A percentile compares a stretch with the other conserved stretches of the same genome.
Conservation (phyloP, 768 basidiomycete genomes). For the Piloderma croceum region DNA sequence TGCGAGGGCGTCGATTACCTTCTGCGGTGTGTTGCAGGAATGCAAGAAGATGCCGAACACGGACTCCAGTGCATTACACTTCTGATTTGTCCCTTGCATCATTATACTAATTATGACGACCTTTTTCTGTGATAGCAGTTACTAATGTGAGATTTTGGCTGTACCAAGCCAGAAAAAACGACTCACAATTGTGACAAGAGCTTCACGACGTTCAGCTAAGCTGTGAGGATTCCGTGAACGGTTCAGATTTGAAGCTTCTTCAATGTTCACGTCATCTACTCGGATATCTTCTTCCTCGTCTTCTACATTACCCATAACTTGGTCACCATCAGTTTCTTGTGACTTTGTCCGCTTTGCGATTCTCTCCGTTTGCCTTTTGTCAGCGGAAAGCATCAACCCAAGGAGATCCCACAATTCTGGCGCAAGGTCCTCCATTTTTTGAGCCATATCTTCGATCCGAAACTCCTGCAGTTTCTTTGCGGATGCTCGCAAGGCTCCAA, state of each 20-base stretch:
- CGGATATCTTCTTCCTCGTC: not conserved
- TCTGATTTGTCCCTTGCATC: conserved; percentile 21
- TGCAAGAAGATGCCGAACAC: conserved; percentile 27
- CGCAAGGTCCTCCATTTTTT: too few species aligned
- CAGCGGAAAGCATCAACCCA: too few species aligned
- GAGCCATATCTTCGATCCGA: too few species aligned
- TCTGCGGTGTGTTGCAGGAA: conserved; percentile 18
- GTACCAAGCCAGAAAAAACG: not conserved
- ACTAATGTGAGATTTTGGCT: not conserved
- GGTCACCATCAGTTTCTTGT: not conserved
- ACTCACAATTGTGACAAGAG: conserved; percentile 1
- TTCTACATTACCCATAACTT: not conserved
- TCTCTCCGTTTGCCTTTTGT: too few species aligned
- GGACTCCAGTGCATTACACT: conserved; percentile 20
- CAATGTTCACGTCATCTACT: not conserved
- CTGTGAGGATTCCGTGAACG: not conserved
- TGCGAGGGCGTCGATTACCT: conserved; percentile 20
- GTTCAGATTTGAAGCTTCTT: not conserved
- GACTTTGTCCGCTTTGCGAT: too few species aligned
- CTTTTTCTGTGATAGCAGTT: conserved; percentile 14
- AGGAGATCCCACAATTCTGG: too few species aligned
- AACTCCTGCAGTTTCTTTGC: too few species aligned
- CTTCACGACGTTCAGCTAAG: not conserved
- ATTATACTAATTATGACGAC: conserved; percentile 22
- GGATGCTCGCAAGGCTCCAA: too few species aligned